phyloP scores from a whole-genome alignment of 345 rosid genomes.

The Eucalyptus grandis region DNA sequence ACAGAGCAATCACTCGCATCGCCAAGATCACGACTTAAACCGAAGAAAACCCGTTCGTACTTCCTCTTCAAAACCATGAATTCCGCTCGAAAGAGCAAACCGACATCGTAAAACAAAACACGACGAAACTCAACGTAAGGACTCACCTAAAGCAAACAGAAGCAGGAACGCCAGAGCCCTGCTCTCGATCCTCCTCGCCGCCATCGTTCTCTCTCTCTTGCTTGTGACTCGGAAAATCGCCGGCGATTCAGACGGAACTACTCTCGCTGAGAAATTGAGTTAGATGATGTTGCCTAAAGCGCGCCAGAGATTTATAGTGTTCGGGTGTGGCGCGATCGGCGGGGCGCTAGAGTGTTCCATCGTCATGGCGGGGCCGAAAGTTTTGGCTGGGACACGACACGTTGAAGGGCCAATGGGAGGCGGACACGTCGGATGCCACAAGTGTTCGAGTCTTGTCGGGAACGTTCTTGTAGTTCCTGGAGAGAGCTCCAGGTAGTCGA shows the following conservation, averaged over 20 bases:
- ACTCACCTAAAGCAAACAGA: slow-evolving; percentile 15
- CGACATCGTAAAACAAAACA: not conserved
- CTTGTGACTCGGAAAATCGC: not conserved
- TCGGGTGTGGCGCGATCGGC: not conserved
- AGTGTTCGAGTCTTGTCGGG: not conserved
- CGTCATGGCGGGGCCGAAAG: not conserved
- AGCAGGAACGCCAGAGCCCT: not conserved
- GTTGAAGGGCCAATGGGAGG: not conserved
- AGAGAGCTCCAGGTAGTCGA: not conserved
- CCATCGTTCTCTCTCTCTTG: not conserved
- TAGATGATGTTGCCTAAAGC: not conserved
- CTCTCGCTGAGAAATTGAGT: not conserved
- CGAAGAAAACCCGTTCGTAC: not conserved
- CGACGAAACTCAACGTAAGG: not conserved
- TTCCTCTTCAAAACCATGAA: not conserved
- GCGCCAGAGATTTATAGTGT: not conserved
- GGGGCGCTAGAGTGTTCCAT: not conserved
- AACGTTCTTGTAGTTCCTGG: not conserved
- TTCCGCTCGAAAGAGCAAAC: fast-evolving
- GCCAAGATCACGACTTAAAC: not conserved
- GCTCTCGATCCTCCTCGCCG: slow-evolving; percentile 4
- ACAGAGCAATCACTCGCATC: not conserved
- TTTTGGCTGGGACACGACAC: not conserved
- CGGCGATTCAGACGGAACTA: not conserved
- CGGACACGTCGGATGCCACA: not conserved